Evolutionary conservation across 1,139 yeast species (phyloP), one percentile per base, ranked within the genome.

Genomic region (Sugiyamaella novakii): DNA sequence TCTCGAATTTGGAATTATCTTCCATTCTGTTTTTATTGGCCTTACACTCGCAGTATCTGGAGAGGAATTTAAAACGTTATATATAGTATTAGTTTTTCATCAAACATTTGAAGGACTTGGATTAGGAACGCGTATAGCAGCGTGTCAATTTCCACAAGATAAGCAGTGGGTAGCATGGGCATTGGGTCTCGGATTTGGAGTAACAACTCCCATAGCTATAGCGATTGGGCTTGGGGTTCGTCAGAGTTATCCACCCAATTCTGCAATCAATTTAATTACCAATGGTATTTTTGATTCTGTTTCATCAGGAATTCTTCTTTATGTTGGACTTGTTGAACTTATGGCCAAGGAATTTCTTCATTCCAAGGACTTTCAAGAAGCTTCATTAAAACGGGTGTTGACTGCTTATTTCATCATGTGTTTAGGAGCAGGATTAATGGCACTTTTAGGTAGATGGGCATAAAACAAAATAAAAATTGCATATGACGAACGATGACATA

Each of bases 101-200:
- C 97, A 89, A 70, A 77, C 85, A 72, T 89, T 89, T 66, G 97
- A 89, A 73, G 97, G 97, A 49, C 75, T 89, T 49, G 97, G 96
- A 59, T 75, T 89, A 60, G 97, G 97, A 47, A 79, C 95, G 5
- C 79, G 97, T 66, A 76, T 89, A 50, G 88, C 96, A 1, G 76
- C 79, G 19, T 80, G 87, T 3, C 72, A 76, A 30, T 87, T 92
- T 89, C 84, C 87, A 24, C 64, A 68, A 22, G 54, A 66, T 40
- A 75, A 74, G 61, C 53, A 59, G 35, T 66, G 62, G 64, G 71
- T 82, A 22, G 89, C 91, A 14, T 83, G 84, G 80, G 42, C 76
- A 1, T 69, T 83, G 56, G 82, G 81, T 29, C 30, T 73, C 3
- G 83, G 76, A 2, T 89, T 80, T 67, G 79, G 85, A 1, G 53